Base-by-base conservation (phyloP, 73 alveolate genomes). In the Breviolum minutum region DNA sequence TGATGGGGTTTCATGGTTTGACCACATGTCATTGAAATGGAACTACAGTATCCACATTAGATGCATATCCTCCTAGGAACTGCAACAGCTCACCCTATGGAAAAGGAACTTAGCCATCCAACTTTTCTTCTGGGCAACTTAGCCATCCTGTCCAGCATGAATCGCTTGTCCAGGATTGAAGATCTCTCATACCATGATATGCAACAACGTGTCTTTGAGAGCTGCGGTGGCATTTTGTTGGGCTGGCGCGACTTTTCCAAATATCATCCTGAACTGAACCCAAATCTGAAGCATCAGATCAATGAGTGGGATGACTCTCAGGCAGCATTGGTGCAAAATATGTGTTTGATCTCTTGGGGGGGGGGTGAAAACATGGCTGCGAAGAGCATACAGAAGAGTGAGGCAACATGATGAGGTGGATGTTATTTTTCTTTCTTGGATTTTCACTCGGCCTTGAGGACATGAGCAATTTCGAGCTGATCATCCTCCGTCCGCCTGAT, bases 201-300 rank as follows among this genome's bases (percentile, higher is more conserved):
- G 91, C 98, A 92, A 63, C 70, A 9, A 8, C 89, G 98, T 9
- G 98, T 92, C 24, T 63, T 77, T 63, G 7, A 24, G 73, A 74
- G 74, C 87, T 90, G 97, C 77, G 17, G 40, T 27, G 87, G 98
- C 68, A 62, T 92, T 62, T 62, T 92, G 69, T 63, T 92, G 61
- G 98, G 98, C 61, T 92, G 98, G 98, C 79, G 98, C 22, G 98
- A 92, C 81, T 92, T 92, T 48, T 54, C 98, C 22, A 84, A 92
- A 27, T 27, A 84, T n/a, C 83, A 92, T 26, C 98, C 98, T 13
- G 54, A 54, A 77, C 97, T 92, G 69, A 92, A 92, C 22, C 98
- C 98, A 16, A 68, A 73, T 54, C 32, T 13, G 63, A 92, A 76
- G 64, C 80, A 61, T 63, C 64, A 86, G 79, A 8, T 2, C 64